Percentiles rank a stretch among this genome's conserved stretches.
phyloP scores from a whole-genome alignment of 148 eudicot genomes.

The Pharnaceum exiguum region DNA sequence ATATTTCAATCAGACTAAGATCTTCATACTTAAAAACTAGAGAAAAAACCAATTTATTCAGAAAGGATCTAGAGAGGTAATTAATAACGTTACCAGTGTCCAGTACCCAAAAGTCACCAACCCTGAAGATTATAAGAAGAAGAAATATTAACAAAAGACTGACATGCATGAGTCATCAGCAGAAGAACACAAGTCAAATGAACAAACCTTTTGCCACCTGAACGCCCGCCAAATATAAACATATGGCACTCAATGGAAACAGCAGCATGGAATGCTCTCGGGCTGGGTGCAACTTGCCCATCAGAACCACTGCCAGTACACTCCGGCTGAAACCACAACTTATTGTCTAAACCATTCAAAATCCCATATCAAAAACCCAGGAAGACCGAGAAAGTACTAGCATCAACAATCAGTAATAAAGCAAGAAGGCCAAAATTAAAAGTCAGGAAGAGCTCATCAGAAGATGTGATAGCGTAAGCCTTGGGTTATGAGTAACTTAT shows the following conservation, averaged over 20 bases:
- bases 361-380: constrained; percentile 6
- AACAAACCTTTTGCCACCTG: constrained; percentile 68
- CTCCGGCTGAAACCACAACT: constrained; percentile 88
- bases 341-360: constrained; percentile 56
- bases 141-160: background rate
- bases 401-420: too few relatives aligned
- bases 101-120: constrained; percentile 98
- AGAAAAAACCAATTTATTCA: too few relatives aligned
- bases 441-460: too few relatives aligned
- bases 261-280: constrained; percentile 94
- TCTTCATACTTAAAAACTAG: background rate
- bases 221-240: constrained; percentile 96
- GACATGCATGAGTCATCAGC: background rate
- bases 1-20: background rate
- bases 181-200: background rate
- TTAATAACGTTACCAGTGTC: constrained; percentile 71
- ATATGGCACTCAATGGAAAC: constrained; percentile 91
- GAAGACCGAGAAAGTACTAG: too few relatives aligned
- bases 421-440: too few relatives aligned
- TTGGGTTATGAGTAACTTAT: too few relatives aligned
- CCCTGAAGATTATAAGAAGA: constrained; percentile 43
- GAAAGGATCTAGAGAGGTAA: background rate
- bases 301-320: constrained; percentile 83
- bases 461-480: too few relatives aligned
- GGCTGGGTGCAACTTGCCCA: constrained; percentile 80